A percentile compares a stretch with the other conserved stretches of the same genome.
These are phyloP conservation scores for Iodosphaeria phyllophila DNA, from an alignment of 2,329 filamentous ascomycete species.

Conservation along the genomic window DNA sequence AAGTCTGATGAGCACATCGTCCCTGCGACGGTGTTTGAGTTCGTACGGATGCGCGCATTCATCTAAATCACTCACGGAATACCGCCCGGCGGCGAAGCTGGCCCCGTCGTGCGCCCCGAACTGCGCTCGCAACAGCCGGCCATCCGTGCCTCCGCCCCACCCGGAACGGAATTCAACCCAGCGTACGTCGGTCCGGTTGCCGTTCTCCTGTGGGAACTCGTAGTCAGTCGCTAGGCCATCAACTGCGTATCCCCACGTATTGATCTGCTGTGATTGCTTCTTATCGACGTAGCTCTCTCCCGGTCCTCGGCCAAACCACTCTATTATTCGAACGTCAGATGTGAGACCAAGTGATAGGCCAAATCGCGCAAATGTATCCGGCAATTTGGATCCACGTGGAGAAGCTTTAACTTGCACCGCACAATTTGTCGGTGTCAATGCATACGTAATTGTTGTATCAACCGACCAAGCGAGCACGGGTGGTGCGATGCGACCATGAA, in stretches of 20 bases:
- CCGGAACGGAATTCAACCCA: conserved; percentile 31
- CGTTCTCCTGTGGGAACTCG: conserved; percentile 49
- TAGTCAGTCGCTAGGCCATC: conserved; percentile 39
- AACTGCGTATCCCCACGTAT: conserved; percentile 26
- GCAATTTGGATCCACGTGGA: conserved; percentile 27
- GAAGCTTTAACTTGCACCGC: conserved; percentile 28
- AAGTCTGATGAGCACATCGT: conserved; percentile 35
- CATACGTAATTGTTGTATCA: conserved; percentile 32
- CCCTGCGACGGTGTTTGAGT: conserved; percentile 25
- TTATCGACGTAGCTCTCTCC: conserved; percentile 49
- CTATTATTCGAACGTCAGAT: conserved; percentile 18
- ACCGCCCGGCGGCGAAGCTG: conserved; percentile 38
- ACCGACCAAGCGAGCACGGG: conserved; percentile 43
- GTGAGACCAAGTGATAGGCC: conserved; percentile 32
- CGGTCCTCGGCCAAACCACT: conserved; percentile 52
- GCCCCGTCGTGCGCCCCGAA: conserved; percentile 27
- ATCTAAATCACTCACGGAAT: conserved; percentile 32
- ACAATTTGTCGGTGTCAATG: conserved; percentile 28
- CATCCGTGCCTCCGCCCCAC: conserved; percentile 11
- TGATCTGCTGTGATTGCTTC: conserved; percentile 39
- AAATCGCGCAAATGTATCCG: conserved; percentile 40
- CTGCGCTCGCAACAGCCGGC: conserved; percentile 20
- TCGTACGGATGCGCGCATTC: conserved; percentile 40
- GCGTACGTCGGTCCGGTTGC: conserved; percentile 43
- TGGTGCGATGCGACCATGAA: conserved; percentile 39